These are phyloP conservation scores for Solanum bulbocastanum DNA, from an alignment of 257 asterid genomes.

Conservation along the genomic window DNA sequence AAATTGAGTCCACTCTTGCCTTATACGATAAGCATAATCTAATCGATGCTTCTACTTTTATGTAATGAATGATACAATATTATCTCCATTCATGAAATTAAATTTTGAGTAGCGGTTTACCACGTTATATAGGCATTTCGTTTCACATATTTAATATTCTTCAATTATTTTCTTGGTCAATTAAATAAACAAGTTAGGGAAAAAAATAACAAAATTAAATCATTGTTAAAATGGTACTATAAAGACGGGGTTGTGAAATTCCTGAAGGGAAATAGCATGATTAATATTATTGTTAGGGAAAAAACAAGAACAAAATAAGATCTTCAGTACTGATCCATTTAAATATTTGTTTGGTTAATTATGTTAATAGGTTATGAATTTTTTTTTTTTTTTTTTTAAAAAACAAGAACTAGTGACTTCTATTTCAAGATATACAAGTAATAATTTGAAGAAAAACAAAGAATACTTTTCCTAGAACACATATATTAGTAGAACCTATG, in stretches of 20 bases:
- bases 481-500: background rate
- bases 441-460: background rate
- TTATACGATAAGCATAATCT: background rate
- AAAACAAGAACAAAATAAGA: background rate
- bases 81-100: background rate
- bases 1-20: background rate
- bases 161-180: background rate
- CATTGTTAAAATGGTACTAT: background rate
- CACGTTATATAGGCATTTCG: background rate
- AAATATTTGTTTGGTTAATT: background rate
- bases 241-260: background rate
- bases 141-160: background rate
- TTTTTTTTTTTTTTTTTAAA: background rate
- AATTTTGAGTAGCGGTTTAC: background rate
- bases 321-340: background rate
- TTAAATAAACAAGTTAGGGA: background rate
- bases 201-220: background rate
- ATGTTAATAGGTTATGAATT: background rate
- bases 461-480: background rate
- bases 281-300: background rate
- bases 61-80: background rate
- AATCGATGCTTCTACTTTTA: background rate
- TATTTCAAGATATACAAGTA: background rate
- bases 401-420: background rate
- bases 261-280: background rate